These are phyloP conservation scores for Candida chauliodis DNA, from an alignment of 805 yeast genomes.

Conservation along the genomic window DNA sequence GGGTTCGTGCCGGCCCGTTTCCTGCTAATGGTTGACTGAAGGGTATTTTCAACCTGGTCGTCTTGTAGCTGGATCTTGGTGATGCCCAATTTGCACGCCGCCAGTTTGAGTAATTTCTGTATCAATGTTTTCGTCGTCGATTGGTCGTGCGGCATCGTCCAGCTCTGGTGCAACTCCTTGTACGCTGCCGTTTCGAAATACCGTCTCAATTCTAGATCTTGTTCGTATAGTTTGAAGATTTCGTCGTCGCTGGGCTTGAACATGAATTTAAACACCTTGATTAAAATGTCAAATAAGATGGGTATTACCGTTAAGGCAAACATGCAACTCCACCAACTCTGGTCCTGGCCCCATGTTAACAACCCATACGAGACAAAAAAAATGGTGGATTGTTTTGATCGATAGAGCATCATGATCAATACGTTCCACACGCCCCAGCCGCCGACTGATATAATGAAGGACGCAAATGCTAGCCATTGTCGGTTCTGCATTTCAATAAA, in stretches of 20 bases:
- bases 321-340: conserved; percentile 83
- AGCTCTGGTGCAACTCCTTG: conserved; percentile 71
- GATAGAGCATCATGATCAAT: conserved; percentile 67
- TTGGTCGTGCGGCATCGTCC: conserved; percentile 60
- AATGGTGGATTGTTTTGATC: conserved; percentile 48
- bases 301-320: conserved; percentile 57
- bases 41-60: conserved; percentile 3
- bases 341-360: conserved; percentile 71
- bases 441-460: conserved; percentile 65
- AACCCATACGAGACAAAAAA: conserved; percentile 73
- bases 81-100: not conserved
- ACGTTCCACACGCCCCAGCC: conserved; percentile 89
- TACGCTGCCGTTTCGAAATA: conserved; percentile 71
- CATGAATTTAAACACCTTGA: conserved; percentile 54
- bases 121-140: conserved; percentile 25
- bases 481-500: conserved; percentile 77
- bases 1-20: conserved; percentile 50
- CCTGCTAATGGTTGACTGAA: conserved; percentile 37
- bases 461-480: conserved; percentile 62
- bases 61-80: conserved; percentile 2
- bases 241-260: conserved; percentile 73
- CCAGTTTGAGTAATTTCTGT: not conserved
- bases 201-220: conserved; percentile 60
- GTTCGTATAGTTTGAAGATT: conserved; percentile 72
- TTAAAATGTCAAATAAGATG: conserved; percentile 59